A percentile compares a stretch with the other conserved stretches of the same genome.
Evolutionary conservation across 1,284 basidiomycete species (phyloP).

Genomic region (Ustilago nuda): DNA sequence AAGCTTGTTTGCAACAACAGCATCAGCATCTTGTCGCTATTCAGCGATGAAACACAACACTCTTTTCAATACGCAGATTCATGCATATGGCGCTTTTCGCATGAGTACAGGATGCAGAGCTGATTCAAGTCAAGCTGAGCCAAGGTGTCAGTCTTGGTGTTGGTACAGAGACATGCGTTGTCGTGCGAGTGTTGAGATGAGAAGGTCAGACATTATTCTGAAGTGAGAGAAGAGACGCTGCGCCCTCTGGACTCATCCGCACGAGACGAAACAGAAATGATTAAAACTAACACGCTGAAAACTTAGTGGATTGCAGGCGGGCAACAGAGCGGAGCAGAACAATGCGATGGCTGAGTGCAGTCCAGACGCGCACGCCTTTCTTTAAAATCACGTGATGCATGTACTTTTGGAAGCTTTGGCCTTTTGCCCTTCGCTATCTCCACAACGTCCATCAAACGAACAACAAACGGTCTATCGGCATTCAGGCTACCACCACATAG

Average conservation of each 20-base stretch:
- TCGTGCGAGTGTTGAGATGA: conserved; percentile 6
- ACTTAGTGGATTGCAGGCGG: no score
- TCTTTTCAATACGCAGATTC: conserved; percentile 3
- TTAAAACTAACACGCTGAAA: no score
- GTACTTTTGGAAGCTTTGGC: conserved; percentile 10
- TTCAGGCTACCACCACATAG: background rate
- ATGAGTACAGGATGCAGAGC: background rate
- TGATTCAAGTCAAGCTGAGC: background rate
- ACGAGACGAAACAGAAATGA: no score
- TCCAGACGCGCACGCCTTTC: no score
- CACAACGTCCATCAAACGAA: background rate
- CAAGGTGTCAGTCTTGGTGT: background rate
- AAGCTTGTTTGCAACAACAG: no score
- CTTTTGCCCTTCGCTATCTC: background rate
- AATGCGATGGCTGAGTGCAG: no score
- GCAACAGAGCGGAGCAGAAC: no score
- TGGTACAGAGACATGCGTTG: background rate
- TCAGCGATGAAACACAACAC: background rate
- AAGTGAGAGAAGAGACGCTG: no score
- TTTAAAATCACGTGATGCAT: no score
- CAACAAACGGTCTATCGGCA: background rate
- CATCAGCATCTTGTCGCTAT: background rate
- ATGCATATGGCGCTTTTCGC: background rate
- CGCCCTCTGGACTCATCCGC: no score
- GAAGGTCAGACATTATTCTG: background rate